Percentiles rank a stretch among this genome's conserved stretches.
phyloP scores from a whole-genome alignment of 805 yeast species.

The Candida vaughaniae region DNA sequence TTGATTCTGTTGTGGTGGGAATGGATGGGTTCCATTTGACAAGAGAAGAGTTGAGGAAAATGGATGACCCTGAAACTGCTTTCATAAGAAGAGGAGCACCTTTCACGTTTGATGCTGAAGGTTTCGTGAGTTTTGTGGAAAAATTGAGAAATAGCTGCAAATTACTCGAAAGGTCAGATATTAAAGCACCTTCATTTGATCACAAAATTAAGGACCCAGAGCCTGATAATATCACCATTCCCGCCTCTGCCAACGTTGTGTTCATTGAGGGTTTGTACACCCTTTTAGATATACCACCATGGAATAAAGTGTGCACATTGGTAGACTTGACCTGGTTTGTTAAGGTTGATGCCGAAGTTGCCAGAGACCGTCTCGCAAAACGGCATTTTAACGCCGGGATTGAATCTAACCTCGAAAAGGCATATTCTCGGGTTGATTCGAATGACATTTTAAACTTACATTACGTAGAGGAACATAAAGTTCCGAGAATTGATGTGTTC shows the following conservation, averaged over 20 bases:
- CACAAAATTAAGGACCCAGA: conserved; percentile 75
- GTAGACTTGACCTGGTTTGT: conserved; percentile 53
- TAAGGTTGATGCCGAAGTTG: conserved; percentile 41
- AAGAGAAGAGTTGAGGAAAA: conserved; percentile 28
- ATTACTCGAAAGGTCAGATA: conserved; percentile 24
- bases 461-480: conserved; percentile 22
- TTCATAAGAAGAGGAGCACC: conserved; percentile 78
- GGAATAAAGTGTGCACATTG: conserved; percentile 48
- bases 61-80: conserved; percentile 59
- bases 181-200: conserved; percentile 69
- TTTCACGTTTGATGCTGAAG: conserved; percentile 69
- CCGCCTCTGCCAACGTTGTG: conserved; percentile 49
- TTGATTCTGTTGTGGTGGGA: conserved; percentile 27
- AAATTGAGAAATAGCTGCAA: conserved; percentile 11
- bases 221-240: conserved; percentile 48
- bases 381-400: conserved; percentile 65
- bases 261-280: conserved; percentile 79
- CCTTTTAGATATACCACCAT: conserved; percentile 54
- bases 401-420: conserved; percentile 46
- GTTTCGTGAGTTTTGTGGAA: conserved; percentile 24
- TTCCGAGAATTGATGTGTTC: conserved; percentile 1
- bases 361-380: conserved; percentile 58
- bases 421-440: conserved; percentile 46
- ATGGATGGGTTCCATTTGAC: conserved; percentile 43
- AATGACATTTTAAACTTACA: conserved; percentile 69